phyloP scores from a whole-genome alignment of 2,329 filamentous ascomycete genomes.

The Cytospora chrysosperma region DNA sequence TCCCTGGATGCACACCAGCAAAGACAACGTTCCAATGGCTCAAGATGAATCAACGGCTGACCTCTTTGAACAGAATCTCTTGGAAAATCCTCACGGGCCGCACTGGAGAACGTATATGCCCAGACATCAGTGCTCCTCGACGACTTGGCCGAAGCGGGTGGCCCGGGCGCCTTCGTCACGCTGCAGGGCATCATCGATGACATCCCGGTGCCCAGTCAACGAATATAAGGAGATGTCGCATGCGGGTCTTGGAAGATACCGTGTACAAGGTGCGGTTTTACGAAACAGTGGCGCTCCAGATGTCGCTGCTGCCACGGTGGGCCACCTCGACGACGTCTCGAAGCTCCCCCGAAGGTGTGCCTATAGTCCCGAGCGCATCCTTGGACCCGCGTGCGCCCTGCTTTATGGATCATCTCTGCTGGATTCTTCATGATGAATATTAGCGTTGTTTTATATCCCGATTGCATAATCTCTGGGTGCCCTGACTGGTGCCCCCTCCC shows the following conservation, averaged over 20 bases:
- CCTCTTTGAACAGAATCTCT: constrained; percentile 64
- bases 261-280: background rate
- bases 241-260: too few species aligned
- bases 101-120: constrained; percentile 79
- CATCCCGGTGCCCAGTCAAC: constrained; percentile 41
- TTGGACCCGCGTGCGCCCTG: background rate
- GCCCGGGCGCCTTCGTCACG: constrained; percentile 78
- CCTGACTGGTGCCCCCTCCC: background rate
- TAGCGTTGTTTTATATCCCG: background rate
- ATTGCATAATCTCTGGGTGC: background rate
- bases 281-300: background rate
- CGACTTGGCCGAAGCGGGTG: constrained; percentile 75
- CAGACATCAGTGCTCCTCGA: constrained; percentile 86
- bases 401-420: background rate
- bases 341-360: background rate
- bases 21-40: background rate
- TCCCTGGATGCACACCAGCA: background rate
- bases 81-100: constrained; percentile 83
- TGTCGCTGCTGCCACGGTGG: background rate
- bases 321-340: background rate
- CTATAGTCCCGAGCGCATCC: background rate
- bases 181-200: constrained; percentile 49
- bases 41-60: background rate
- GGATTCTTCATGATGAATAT: background rate
- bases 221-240: too few species aligned